phyloP scores from a whole-genome alignment of 345 rosid species.

The Acer saccharum region DNA sequence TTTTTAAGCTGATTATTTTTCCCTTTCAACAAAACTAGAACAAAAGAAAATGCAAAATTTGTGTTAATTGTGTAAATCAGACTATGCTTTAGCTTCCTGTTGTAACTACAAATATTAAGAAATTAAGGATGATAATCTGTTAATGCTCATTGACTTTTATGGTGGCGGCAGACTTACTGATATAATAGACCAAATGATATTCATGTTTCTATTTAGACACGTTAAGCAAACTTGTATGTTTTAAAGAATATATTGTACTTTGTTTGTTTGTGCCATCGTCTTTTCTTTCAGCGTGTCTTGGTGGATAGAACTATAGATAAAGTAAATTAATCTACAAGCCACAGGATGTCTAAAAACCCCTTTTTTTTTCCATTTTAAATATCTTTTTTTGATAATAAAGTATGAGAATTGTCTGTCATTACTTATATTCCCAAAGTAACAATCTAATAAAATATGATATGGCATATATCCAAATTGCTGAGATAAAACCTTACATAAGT shows the following conservation, averaged over 20 bases:
- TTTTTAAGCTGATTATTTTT: not conserved
- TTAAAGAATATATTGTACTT: conserved; percentile 1
- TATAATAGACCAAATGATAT: not conserved
- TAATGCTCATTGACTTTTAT: not conserved
- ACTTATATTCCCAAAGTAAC: not conserved
- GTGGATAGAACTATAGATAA: not conserved
- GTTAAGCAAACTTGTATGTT: not conserved
- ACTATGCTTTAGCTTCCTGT: not conserved
- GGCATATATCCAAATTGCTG: not conserved
- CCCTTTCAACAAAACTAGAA: not conserved
- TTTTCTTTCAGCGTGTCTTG: not conserved
- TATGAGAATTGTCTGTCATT: not conserved
- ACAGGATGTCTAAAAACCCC: not conserved
- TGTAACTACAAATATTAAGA: not conserved
- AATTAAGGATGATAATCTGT: not conserved
- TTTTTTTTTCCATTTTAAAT: not conserved
- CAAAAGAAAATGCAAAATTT: not conserved
- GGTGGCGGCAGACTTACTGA: not conserved
- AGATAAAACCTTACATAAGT: not conserved
- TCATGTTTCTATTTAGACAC: not conserved
- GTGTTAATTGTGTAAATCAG: not conserved
- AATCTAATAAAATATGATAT: not conserved
- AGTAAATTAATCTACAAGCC: not conserved
- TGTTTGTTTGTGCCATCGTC: not conserved
- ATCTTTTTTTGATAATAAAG: not conserved